Conservation (phyloP, 169 alveolate species). For the Cytauxzoon felis region DNA sequence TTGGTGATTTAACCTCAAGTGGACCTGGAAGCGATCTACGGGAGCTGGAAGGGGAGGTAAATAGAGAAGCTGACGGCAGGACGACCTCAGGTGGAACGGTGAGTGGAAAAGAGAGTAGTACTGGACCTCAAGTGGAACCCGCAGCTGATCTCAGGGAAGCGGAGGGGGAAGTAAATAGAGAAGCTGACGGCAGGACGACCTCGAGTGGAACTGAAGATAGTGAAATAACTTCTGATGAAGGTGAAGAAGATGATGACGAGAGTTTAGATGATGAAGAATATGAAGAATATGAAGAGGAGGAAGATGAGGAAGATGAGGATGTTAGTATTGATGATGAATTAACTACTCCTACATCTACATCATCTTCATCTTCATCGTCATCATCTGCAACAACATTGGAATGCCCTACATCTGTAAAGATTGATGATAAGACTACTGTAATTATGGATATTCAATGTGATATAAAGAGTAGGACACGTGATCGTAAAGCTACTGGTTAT, state of each 20-base stretch:
- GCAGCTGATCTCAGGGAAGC: too few species aligned
- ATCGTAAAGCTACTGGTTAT: conserved; percentile 18
- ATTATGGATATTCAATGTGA: background rate
- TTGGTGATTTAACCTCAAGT: too few species aligned
- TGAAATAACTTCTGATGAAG: background rate
- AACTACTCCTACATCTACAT: background rate
- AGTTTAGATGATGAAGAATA: background rate
- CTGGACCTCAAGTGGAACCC: too few species aligned
- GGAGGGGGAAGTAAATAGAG: background rate
- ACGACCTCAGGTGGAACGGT: background rate
- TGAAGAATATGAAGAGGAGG: background rate
- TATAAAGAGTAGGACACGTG: background rate
- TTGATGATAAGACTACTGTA: too few species aligned
- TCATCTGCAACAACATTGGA: background rate
- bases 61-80: background rate
- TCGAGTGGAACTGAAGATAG: background rate
- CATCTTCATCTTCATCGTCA: background rate
- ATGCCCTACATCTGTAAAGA: too few species aligned
- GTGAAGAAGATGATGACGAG: background rate
- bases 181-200: background rate
- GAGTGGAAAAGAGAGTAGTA: too few species aligned
- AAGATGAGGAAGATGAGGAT: background rate
- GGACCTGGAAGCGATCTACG: too few species aligned
- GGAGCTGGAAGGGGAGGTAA: conserved; percentile 12
- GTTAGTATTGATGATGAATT: background rate